Base-by-base conservation (phyloP, 164 flowering plant species). In the Vitis rotundifolia region DNA sequence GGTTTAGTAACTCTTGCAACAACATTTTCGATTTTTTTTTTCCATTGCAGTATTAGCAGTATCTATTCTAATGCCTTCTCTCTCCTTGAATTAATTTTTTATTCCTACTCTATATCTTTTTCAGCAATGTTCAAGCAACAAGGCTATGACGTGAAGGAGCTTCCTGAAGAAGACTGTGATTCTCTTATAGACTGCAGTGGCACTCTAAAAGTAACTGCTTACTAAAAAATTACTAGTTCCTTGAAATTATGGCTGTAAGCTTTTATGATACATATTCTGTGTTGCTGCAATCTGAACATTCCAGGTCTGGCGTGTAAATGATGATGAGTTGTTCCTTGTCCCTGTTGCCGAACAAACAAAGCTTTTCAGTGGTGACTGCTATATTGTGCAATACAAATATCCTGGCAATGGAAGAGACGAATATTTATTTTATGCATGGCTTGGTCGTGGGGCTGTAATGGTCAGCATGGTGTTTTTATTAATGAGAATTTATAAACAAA, bases 241-340 rank as follows among this genome's bases (percentile, higher is more conserved):
- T 59, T 65, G 29, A 52, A 19, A 3, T 58, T 62, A 22, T 57
- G 71, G 0, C 29, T 56, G 5, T 56, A 12, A 61, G 28, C 56
- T 53, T 64, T 22, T 58, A 48, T 73, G 11, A 73, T 71, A 49
- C 26, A 58, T 54, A n/a, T 60, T n/a, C 54, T 52, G 12, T 58
- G 51, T 65, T 19, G 61, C 54, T 50, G 51, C 49, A 54, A 13
- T 66, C 44, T 26, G 70, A 37, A 63, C 44, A 48, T 31, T 79
- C 73, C 73, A 91, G 97, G 97, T 88, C 70, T 90, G 93, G 93
- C 81, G 82, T 49, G 89, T 89, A 10, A 73, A 85, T 79, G 82
- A 74, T 61, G 80, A 82, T 71, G 75, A 84, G 15, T 14, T 76
- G 57, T 69, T 62, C 53, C 80, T 78, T 60, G 16, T 86, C 77